A percentile compares a stretch with the other conserved stretches of the same genome.
Evolutionary conservation across 495 filamentous ascomycete genomes (phyloP).

Genomic region (Daldinia caldariorum): DNA sequence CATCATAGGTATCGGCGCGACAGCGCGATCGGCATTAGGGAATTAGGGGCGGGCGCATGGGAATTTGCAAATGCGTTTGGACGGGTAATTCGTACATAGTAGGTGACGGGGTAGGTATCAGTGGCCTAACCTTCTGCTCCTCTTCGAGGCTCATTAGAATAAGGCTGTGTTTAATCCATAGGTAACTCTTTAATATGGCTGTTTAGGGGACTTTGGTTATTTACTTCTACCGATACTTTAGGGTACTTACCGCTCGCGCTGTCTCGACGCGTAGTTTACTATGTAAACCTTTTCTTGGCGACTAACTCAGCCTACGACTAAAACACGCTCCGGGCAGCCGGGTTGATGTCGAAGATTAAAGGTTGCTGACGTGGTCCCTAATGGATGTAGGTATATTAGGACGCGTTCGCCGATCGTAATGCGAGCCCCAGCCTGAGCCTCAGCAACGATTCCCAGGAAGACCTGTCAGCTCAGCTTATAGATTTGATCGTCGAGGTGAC

Average conservation of each 20-base stretch:
- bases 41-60: neutral
- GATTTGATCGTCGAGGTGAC: conserved; percentile 26
- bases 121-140: neutral
- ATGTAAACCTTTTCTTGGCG: neutral
- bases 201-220: too few species aligned
- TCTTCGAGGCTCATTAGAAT: neutral
- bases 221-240: too few species aligned
- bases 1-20: neutral
- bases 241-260: neutral
- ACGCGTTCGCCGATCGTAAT: neutral
- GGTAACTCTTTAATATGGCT: too few species aligned
- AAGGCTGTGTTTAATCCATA: neutral
- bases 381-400: neutral
- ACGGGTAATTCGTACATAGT: neutral
- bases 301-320: neutral
- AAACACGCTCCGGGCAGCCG: too few species aligned
- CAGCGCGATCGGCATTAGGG: neutral
- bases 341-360: neutral
- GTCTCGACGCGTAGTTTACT: neutral
- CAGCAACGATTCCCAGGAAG: neutral
- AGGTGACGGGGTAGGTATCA: too few species aligned
- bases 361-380: neutral
- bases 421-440: neutral
- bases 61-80: neutral
- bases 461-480: conserved; percentile 6